Base-by-base conservation (phyloP, 768 basidiomycete genomes). In the Pleurotus sapidus region DNA sequence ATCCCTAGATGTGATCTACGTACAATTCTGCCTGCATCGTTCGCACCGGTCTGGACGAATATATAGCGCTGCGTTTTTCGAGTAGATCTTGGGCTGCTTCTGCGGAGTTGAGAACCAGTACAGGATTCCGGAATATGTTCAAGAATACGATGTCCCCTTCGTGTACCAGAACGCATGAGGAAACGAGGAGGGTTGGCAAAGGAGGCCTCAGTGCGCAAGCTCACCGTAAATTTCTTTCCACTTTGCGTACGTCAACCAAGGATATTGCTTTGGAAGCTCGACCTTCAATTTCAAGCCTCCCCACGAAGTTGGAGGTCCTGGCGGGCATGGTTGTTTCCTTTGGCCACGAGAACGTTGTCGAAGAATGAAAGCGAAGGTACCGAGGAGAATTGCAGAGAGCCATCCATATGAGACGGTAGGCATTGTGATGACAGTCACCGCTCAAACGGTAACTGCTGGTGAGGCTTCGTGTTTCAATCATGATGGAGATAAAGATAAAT, bases 41-140 rank as follows among this genome's bases (percentile, higher is more conserved):
- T 12, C 57, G 49, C 20, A 70, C 55, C 1, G 80, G 81, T 30
- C 81, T 68, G 59, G 80, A 80, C 4, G 81, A 82, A 60, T 83
- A 83, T 46, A 80, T 75, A 11, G 63, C 64, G 7, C 79, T 77
- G 9, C 80, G 75, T 30, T 68, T 65, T 47, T 82, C 80, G 37
- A 85, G 70, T 11, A 85, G 69, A 46, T 81, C 80, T 25, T 69
- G 62, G 2, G 73, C 77, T 8, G 73, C 69, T 53, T 70, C 70
- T 38, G 69, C 69, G 15, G 74, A 74, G 66, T 80, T 84, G 18
- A 85, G 64, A 57, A 84, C 65, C 47, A 85, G 68, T 12, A 77
- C 69, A n/a, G 72, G 63, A 34, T 65, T 67, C 49, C 73, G 72
- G 49, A 79, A 65, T 46, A 68, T 53, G 43, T 66, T 73, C 45